These are phyloP conservation scores for Phytophthora megakarya DNA, from an alignment of 352 stramenopile genomes.

Conservation along the genomic window DNA sequence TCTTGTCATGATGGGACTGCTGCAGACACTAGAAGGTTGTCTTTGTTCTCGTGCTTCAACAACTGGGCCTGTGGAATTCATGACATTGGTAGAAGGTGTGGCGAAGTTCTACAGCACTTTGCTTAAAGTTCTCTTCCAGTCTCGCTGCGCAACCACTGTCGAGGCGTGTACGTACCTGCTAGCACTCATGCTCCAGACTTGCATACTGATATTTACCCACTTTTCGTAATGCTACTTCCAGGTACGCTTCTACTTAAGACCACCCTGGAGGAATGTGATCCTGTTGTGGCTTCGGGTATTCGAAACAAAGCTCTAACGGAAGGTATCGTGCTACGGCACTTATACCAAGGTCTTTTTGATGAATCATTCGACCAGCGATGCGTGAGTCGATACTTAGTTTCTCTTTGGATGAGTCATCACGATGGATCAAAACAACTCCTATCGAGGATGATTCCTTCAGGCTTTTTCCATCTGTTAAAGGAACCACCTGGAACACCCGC, in stretches of 20 bases:
- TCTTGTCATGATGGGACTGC: constrained; percentile 91
- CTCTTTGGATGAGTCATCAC: constrained; percentile 94
- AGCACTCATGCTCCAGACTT: background rate
- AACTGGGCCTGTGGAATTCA: constrained; percentile 75
- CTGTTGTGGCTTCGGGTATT: constrained; percentile 80
- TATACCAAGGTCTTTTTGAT: constrained; percentile 94
- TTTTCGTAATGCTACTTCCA: constrained; percentile 16
- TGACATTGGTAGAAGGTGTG: constrained; percentile 59
- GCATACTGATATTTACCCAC: background rate
- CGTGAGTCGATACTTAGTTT: constrained; percentile 94
- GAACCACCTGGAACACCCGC: constrained; percentile 77
- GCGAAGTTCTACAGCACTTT: constrained; percentile 82
- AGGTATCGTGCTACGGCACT: constrained; percentile 92
- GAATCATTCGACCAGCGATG: constrained; percentile 92
- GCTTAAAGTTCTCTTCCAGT: constrained; percentile 91
- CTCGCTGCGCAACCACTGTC: constrained; percentile 84
- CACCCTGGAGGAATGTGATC: constrained; percentile 88
- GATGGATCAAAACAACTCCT: constrained; percentile 90
- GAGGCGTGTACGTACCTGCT: constrained; percentile 66
- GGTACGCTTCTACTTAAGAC: constrained; percentile 92
- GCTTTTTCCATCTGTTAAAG: constrained; percentile 89
- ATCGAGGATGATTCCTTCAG: constrained; percentile 87
- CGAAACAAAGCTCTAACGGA: constrained; percentile 92
- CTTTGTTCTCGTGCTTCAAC: constrained; percentile 90
- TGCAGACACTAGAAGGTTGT: constrained; percentile 91